A percentile compares a stretch with the other conserved stretches of the same genome.
Conservation (phyloP, 2,329 filamentous ascomycete genomes). For the Fusarium sp. region DNA sequence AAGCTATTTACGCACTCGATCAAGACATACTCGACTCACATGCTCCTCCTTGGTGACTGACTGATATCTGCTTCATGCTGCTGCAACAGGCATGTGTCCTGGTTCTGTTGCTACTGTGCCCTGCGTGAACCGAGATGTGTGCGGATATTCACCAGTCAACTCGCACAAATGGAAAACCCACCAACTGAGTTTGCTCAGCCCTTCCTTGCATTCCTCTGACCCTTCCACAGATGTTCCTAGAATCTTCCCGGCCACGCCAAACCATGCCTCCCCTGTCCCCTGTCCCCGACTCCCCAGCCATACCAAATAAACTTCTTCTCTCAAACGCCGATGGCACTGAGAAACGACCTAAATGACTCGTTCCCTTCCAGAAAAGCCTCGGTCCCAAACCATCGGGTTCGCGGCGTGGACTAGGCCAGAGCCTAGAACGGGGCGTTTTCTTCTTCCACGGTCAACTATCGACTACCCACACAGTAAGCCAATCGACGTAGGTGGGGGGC, state of each 20-base stretch:
- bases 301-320: not conserved
- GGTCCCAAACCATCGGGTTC: slow-evolving; percentile 3
- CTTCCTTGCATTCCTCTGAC: too few species aligned
- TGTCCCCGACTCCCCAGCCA: not conserved
- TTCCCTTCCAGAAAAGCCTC: not conserved
- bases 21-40: slow-evolving; percentile 18
- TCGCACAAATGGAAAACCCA: too few species aligned
- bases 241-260: not conserved
- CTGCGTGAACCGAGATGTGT: too few species aligned
- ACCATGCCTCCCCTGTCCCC: not conserved
- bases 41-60: not conserved
- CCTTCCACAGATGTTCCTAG: too few species aligned
- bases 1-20: slow-evolving; percentile 15
- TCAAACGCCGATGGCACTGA: slow-evolving; percentile 2
- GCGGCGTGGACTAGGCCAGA: not conserved
- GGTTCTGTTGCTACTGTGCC: not conserved
- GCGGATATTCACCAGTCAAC: too few species aligned
- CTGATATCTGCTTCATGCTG: slow-evolving; percentile 1
- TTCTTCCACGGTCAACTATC: too few species aligned
- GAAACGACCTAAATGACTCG: slow-evolving; percentile 2
- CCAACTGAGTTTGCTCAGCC: too few species aligned
- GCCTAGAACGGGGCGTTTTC: slow-evolving; percentile 5
- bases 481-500: not conserved
- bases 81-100: not conserved
- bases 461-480: not conserved